Base-by-base conservation (phyloP, 2,329 filamentous ascomycete species). In the Aspergillus unguis region DNA sequence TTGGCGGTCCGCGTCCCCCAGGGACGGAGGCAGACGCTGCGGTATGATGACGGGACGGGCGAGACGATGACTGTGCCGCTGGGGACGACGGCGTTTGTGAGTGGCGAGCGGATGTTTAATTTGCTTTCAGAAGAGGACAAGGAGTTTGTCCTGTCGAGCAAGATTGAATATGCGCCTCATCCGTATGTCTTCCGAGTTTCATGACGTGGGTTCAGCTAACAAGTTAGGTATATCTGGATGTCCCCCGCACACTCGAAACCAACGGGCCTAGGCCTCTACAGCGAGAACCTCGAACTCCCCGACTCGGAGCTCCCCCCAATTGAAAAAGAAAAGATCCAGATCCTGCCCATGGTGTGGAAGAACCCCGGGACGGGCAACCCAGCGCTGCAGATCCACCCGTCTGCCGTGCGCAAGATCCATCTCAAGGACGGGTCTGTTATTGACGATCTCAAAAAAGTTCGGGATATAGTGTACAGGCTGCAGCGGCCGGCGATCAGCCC, bases 81-180 rank as follows among this genome's bases (percentile, higher is more conserved):
- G 0, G 88, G 88, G 40, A 90, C 86, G 5, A 92, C 88, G 0
- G 87, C 87, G 1, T 92, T 92, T 59, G 85, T 84, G 2, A 86
- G 81, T 25, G 85, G 86, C 2, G 85, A 88, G 66, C 77, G 78
- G 35, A 89, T 88, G 83, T 90, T 84, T 69, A 81, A 88, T 44
- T 65, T 79, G 9, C 77, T 92, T 7, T 85, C 81, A 10, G 76
- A 81, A 0, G 78, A 79, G 40, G 86, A 90, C 62, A 81, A 88
- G 67, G 77, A 79, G 41, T 88, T 91, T 60, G 87, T 79, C 1
- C 80, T 84, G 46, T 81, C 77, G 4, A 86, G 85, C 23, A 82
- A 77, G 53, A 80, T 90, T 42, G 86, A 91, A 70, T 92, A 92
- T 65, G 87, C 87, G 0, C 79, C 88, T 2, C 88, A 92, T 61